A percentile compares a stretch with the other conserved stretches of the same genome.
These are phyloP conservation scores for Phytophthora capsici DNA, from an alignment of 352 stramenopile genomes.

Conservation along the genomic window DNA sequence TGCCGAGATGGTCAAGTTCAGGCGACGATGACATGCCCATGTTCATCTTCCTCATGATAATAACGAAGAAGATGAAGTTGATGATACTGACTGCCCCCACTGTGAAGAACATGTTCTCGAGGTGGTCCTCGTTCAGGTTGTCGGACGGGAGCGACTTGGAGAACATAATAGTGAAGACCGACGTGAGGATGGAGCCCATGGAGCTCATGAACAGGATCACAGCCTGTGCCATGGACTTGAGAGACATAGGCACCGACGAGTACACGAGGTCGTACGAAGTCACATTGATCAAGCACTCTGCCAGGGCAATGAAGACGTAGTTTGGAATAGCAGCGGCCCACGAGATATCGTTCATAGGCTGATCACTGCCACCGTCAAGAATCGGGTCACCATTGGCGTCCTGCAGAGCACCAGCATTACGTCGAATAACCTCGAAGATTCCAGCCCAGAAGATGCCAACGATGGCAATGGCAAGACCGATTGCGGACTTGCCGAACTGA, in stretches of 20 bases:
- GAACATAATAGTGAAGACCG: slow-evolving; percentile 32
- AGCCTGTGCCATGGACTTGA: slow-evolving; percentile 57
- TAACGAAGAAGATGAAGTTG: slow-evolving; percentile 57
- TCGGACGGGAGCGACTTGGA: slow-evolving; percentile 53
- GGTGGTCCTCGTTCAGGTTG: slow-evolving; percentile 51
- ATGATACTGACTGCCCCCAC: slow-evolving; percentile 51
- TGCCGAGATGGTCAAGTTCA: slow-evolving; percentile 19
- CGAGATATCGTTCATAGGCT: slow-evolving; percentile 69
- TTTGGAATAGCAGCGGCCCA: slow-evolving; percentile 58
- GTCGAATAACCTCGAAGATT: slow-evolving; percentile 61
- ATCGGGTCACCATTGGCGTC: slow-evolving; percentile 45
- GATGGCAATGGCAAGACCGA: slow-evolving; percentile 39
- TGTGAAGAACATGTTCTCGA: slow-evolving; percentile 75
- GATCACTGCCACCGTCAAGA: slow-evolving; percentile 42
- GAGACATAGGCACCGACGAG: slow-evolving; percentile 52
- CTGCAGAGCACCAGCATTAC: slow-evolving; percentile 47
- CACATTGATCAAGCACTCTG: slow-evolving; percentile 70
- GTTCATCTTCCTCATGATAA: slow-evolving; percentile 67
- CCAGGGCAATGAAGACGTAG: slow-evolving; percentile 65
- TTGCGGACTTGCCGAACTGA: slow-evolving; percentile 43
- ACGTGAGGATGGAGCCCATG: slow-evolving; percentile 57
- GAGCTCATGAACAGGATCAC: slow-evolving; percentile 54
- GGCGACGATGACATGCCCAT: slow-evolving; percentile 42
- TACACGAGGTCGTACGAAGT: slow-evolving; percentile 71
- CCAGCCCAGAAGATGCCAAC: slow-evolving; percentile 51